Conservation (phyloP, 2,329 filamentous ascomycete species). For the Xylariaceae sp. region DNA sequence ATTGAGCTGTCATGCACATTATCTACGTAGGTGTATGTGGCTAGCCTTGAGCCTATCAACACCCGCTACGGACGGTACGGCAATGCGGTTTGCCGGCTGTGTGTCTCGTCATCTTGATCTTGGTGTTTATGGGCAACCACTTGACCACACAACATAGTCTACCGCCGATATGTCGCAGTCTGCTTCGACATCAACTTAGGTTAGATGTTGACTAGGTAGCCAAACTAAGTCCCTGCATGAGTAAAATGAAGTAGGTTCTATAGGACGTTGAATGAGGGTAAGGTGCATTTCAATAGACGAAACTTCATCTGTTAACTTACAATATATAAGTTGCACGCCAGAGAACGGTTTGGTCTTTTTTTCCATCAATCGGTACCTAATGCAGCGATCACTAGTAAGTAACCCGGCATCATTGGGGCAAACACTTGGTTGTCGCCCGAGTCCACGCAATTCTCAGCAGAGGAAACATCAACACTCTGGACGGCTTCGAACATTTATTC, state of each 20-base stretch:
- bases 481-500: neutral
- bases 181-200: no score
- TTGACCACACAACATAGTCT: neutral
- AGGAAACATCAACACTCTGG: neutral
- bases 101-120: slow-evolving; percentile 18
- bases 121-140: neutral
- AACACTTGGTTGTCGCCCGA: neutral
- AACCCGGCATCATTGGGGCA: neutral
- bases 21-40: slow-evolving; percentile 22
- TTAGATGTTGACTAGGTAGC: no score
- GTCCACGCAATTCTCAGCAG: neutral
- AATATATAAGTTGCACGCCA: no score
- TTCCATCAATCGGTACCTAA: no score
- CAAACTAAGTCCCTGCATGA: no score
- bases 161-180: neutral
- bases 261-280: no score
- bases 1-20: slow-evolving; percentile 22
- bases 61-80: slow-evolving; percentile 22
- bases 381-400: neutral
- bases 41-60: slow-evolving; percentile 29
- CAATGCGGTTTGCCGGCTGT: slow-evolving; percentile 27
- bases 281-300: no score
- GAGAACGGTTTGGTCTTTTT: no score
- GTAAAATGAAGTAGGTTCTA: no score
- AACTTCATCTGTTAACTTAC: no score